phyloP scores from a whole-genome alignment of 176 grass and related monocot species.

The Cenchrus fungigraminus region DNA sequence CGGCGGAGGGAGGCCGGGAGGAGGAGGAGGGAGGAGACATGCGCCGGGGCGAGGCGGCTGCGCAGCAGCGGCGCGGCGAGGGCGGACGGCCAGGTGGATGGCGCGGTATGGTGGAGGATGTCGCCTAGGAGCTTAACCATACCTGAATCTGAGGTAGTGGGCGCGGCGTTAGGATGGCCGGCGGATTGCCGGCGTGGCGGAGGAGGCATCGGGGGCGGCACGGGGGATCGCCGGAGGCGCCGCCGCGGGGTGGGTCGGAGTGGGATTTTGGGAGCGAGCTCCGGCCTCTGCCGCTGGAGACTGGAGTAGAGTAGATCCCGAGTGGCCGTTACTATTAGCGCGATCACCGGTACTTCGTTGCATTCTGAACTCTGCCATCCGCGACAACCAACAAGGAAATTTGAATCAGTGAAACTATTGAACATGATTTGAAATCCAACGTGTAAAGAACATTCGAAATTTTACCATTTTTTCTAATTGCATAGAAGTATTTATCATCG shows the following conservation, averaged over 20 bases:
- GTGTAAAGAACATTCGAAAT: too few species aligned
- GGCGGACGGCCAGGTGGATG: constrained; percentile 44
- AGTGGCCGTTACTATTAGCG: neutral
- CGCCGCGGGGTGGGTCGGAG: neutral
- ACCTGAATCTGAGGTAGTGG: constrained; percentile 34
- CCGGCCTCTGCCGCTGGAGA: neutral
- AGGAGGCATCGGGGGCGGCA: constrained; percentile 13
- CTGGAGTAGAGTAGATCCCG: neutral
- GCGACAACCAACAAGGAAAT: too few species aligned
- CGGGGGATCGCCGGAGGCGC: constrained; percentile 7
- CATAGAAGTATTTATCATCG: too few species aligned
- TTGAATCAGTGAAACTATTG: too few species aligned
- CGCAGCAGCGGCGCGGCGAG: constrained; percentile 43
- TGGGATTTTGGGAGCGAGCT: neutral
- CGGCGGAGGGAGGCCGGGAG: constrained; percentile 47
- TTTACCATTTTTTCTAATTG: too few species aligned
- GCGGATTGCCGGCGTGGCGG: constrained; percentile 9
- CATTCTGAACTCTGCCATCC: neutral
- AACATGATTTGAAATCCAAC: too few species aligned
- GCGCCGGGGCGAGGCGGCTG: constrained; percentile 34
- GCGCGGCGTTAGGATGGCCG: constrained; percentile 9
- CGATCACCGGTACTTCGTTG: neutral
- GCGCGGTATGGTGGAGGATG: constrained; percentile 34
- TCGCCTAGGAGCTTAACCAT: constrained; percentile 39
- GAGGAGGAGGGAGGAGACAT: constrained; percentile 52